phyloP scores from a whole-genome alignment of 768 basidiomycete species.

The Boletus rex-veris region DNA sequence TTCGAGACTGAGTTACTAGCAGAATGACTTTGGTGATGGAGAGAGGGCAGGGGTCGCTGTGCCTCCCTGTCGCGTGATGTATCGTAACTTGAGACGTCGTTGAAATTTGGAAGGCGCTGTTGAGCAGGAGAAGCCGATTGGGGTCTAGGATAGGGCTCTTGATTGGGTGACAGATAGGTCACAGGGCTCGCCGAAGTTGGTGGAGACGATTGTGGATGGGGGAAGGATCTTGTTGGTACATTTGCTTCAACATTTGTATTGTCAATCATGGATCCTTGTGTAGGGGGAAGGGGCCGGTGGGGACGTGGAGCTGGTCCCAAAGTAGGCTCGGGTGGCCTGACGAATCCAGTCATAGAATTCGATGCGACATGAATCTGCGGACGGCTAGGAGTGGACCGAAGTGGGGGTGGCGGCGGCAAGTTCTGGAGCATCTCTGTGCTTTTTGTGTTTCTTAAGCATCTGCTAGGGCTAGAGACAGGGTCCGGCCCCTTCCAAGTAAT shows the following conservation, averaged over 20 bases:
- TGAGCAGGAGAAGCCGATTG: slow-evolving; percentile 50
- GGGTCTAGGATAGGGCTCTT: slow-evolving; percentile 61
- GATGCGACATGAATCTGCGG: slow-evolving; percentile 24
- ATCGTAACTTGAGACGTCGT: slow-evolving; percentile 19
- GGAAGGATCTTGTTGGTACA: slow-evolving; percentile 16
- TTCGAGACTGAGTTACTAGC: slow-evolving; percentile 26
- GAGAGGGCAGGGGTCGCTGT: slow-evolving; percentile 25
- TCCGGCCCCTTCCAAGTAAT: slow-evolving; percentile 33
- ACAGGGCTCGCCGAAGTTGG: slow-evolving; percentile 16
- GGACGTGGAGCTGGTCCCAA: slow-evolving; percentile 19
- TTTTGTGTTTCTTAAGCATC: slow-evolving; percentile 24
- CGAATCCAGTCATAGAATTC: slow-evolving; percentile 8
- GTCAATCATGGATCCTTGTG: slow-evolving; percentile 22
- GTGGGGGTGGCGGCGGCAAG: slow-evolving; percentile 14
- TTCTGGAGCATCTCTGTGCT: slow-evolving; percentile 30
- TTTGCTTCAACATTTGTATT: slow-evolving; percentile 17
- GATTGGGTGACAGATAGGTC: slow-evolving; percentile 41
- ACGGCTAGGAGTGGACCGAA: slow-evolving; percentile 31
- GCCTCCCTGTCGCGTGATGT: slow-evolving; percentile 27
- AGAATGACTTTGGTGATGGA: slow-evolving; percentile 29
- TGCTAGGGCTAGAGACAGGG: slow-evolving; percentile 31
- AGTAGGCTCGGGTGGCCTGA: slow-evolving; percentile 18
- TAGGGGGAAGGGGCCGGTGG: slow-evolving; percentile 31
- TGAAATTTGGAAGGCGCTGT: slow-evolving; percentile 25
- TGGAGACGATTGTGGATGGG: slow-evolving; percentile 26